Evolutionary conservation across 1,139 yeast species (phyloP).

Genomic region (Geotrichum carabidarum): DNA sequence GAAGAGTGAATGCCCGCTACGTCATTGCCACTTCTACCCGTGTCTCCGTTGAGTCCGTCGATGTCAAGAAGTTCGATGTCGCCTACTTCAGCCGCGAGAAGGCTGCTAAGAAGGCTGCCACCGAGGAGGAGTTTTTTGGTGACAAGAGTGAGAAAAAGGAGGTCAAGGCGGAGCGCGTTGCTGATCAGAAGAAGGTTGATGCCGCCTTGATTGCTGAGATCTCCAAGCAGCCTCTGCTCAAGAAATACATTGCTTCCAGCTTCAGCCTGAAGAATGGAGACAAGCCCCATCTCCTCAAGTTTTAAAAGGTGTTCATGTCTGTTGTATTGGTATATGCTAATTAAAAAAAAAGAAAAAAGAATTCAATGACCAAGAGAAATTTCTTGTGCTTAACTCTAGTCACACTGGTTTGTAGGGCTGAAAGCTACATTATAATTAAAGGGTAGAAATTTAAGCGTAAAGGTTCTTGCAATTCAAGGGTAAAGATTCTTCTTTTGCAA

Average conservation of each 20-base stretch:
- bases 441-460: no score
- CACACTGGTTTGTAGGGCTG: no score
- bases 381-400: not conserved
- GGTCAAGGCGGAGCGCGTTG: constrained; percentile 89
- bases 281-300: constrained; percentile 97
- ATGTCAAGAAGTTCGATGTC: constrained; percentile 87
- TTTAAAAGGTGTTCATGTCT: constrained; percentile 46
- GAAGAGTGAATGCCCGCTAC: constrained; percentile 98
- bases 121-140: constrained; percentile 93
- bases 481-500: no score
- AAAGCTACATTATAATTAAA: no score
- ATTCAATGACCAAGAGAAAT: not conserved
- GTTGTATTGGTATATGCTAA: constrained; percentile 13
- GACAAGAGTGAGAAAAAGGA: constrained; percentile 81
- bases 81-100: constrained; percentile 98
- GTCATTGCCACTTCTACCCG: constrained; percentile 98
- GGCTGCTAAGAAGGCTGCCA: constrained; percentile 68
- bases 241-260: constrained; percentile 94
- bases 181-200: constrained; percentile 97
- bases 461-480: no score
- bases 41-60: constrained; percentile 73
- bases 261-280: constrained; percentile 99
- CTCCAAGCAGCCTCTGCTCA: constrained; percentile 96
- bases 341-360: constrained; percentile 12
- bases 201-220: constrained; percentile 88